Conservation (phyloP, 108 stramenopile genomes). For the Conticribra guillardii region DNA sequence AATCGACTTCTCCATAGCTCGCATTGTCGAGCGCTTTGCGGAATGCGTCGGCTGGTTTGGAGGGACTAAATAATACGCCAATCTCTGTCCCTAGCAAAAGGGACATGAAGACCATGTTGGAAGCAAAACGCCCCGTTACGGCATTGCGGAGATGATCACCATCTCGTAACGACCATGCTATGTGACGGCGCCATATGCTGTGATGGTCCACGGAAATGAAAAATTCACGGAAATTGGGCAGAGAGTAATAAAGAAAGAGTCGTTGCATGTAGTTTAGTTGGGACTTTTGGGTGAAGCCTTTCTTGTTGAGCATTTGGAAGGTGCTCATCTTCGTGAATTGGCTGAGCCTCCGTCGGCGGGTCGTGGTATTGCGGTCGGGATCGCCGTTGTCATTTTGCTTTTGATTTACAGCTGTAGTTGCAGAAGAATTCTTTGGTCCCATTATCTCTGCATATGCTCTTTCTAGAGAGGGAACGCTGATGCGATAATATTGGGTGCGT, state of each 20-base stretch:
- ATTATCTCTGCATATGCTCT: too few relatives aligned
- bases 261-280: not conserved
- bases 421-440: too few relatives aligned
- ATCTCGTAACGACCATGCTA: constrained; percentile 64
- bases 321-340: not conserved
- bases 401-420: too few relatives aligned
- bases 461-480: too few relatives aligned
- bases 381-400: not conserved
- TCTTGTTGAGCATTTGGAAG: not conserved
- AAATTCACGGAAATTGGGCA: constrained; percentile 10
- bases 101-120: constrained; percentile 78
- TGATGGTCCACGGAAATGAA: constrained; percentile 36
- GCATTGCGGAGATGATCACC: constrained; percentile 58
- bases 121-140: constrained; percentile 64
- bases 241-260: not conserved
- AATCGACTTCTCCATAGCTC: constrained; percentile 34
- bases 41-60: constrained; percentile 45
- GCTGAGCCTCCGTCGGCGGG: not conserved
- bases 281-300: constrained; percentile 15
- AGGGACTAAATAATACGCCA: constrained; percentile 57
- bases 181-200: constrained; percentile 49
- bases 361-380: not conserved
- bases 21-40: constrained; percentile 47
- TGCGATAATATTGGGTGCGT: too few relatives aligned
- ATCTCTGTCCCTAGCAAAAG: constrained; percentile 63